phyloP scores from a whole-genome alignment of 495 filamentous ascomycete genomes.

The Daldinia childiae region DNA sequence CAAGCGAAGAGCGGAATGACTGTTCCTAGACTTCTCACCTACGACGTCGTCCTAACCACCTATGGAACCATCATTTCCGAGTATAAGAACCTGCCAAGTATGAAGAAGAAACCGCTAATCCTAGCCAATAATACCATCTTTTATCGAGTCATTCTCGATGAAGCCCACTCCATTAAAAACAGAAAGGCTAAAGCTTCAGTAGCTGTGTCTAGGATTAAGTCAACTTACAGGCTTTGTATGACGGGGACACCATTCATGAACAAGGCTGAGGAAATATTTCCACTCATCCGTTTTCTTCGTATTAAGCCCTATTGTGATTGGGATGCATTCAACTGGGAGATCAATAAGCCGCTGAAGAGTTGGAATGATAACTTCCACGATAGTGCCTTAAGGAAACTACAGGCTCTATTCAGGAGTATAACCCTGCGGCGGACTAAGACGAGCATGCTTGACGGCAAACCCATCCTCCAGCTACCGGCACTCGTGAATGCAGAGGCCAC shows the following conservation, averaged over 20 bases:
- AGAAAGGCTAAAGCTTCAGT: conserved; percentile 70
- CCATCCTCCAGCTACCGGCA: conserved; percentile 78
- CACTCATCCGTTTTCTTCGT: conserved; percentile 80
- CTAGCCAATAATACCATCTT: conserved; percentile 73
- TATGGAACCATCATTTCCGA: conserved; percentile 83
- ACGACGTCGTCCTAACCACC: conserved; percentile 90
- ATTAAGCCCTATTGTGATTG: conserved; percentile 81
- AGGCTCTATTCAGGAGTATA: conserved; percentile 82
- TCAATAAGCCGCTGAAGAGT: conserved; percentile 45
- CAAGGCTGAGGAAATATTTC: conserved; percentile 80
- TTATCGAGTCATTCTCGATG: conserved; percentile 89
- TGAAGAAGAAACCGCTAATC: conserved; percentile 49
- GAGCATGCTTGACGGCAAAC: conserved; percentile 84
- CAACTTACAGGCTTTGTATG: conserved; percentile 81
- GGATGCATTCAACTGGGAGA: conserved; percentile 62
- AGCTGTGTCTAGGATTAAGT: conserved; percentile 68
- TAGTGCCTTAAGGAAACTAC: conserved; percentile 74
- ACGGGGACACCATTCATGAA: conserved; percentile 98
- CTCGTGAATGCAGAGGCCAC: conserved; percentile 72
- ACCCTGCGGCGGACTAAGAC: conserved; percentile 87
- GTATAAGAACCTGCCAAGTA: conserved; percentile 57
- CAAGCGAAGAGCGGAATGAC: conserved; percentile 53
- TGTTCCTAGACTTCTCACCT: conserved; percentile 69
- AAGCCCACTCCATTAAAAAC: conserved; percentile 96
- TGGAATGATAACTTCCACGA: conserved; percentile 45